These are phyloP conservation scores for Fagus sylvatica DNA, from an alignment of 306 rosid species.

Conservation along the genomic window DNA sequence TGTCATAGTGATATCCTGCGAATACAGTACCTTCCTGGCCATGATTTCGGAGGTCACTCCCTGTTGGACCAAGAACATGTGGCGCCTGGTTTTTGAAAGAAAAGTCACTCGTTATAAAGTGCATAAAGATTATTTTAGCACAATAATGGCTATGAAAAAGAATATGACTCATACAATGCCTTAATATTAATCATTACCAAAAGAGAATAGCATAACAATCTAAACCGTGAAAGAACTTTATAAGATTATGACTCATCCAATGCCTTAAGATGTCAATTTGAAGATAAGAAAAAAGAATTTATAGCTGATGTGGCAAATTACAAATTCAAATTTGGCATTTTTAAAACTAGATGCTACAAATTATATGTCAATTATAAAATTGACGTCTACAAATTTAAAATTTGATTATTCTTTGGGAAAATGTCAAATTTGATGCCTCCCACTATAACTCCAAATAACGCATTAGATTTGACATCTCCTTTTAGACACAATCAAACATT, in stretches of 20 bases:
- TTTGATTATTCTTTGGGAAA: no score
- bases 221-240: neutral
- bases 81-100: slow-evolving; percentile 69
- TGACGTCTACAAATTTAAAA: no score
- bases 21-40: slow-evolving; percentile 77
- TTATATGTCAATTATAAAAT: no score
- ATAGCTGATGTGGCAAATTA: neutral
- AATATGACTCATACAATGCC: neutral
- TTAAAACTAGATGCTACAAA: no score
- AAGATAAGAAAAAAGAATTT: neutral
- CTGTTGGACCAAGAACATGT: slow-evolving; percentile 94
- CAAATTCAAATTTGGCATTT: no score
- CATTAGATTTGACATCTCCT: no score
- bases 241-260: no score
- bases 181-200: neutral
- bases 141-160: slow-evolving; percentile 10
- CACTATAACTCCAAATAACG: no score
- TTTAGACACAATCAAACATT: no score
- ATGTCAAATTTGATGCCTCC: no score
- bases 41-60: slow-evolving; percentile 75
- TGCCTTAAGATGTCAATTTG: no score
- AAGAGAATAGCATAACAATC: neutral
- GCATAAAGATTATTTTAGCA: slow-evolving; percentile 1
- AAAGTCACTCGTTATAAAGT: slow-evolving; percentile 6
- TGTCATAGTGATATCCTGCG: slow-evolving; percentile 95